Conservation (phyloP, 192 early-diverging fungal species). For the Pilobolus umbonatus region DNA sequence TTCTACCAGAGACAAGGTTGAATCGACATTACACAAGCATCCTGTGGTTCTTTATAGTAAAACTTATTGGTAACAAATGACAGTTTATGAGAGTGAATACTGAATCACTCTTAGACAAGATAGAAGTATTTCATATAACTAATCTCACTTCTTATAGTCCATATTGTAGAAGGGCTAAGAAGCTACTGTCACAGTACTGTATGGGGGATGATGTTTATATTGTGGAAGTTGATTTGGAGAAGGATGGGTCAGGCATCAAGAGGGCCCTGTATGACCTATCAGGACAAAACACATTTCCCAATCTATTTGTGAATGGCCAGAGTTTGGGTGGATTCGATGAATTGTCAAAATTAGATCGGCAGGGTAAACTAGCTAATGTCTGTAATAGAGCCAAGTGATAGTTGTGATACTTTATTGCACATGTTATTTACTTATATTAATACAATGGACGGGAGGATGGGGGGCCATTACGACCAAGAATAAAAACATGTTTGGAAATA, state of each 20-base stretch:
- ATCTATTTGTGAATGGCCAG: slow-evolving; percentile 19
- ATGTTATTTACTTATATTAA: neutral
- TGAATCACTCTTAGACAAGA: too few species aligned
- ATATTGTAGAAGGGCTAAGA: slow-evolving; percentile 27
- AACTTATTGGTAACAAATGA: slow-evolving; percentile 28
- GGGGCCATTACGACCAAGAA: too few species aligned
- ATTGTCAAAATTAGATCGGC: slow-evolving; percentile 16
- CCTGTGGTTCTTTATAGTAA: slow-evolving; percentile 30
- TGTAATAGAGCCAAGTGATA: neutral
- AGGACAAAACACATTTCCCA: slow-evolving; percentile 22
- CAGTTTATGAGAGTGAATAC: neutral
- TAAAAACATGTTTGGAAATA: too few species aligned
- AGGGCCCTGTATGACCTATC: slow-evolving; percentile 18
- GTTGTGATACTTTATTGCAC: neutral
- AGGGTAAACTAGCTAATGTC: slow-evolving; percentile 3
- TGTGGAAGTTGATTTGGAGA: slow-evolving; percentile 23
- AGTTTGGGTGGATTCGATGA: slow-evolving; percentile 26
- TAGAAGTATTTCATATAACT: neutral
- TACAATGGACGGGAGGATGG: too few species aligned
- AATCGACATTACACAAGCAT: slow-evolving; percentile 5
- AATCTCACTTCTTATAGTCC: slow-evolving; percentile 19
- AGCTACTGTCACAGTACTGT: slow-evolving; percentile 20
- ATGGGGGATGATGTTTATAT: slow-evolving; percentile 3
- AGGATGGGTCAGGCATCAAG: slow-evolving; percentile 15
- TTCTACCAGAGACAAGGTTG: slow-evolving; percentile 12